phyloP scores from a whole-genome alignment of 352 stramenopile genomes.

The Pythium rishiriense region DNA sequence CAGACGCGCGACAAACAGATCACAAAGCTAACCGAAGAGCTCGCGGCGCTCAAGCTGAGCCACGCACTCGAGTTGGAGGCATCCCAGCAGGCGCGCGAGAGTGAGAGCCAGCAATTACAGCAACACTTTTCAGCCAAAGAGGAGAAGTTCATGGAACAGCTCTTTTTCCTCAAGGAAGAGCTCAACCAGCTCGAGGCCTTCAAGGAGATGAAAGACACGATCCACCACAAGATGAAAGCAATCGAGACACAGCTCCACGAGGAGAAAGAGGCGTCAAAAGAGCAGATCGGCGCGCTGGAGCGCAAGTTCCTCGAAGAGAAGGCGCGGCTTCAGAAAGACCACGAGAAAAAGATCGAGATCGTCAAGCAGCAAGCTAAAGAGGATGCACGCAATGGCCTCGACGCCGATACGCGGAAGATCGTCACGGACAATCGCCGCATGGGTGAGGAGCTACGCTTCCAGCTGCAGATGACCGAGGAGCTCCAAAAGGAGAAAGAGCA shows the following conservation, averaged over 20 bases:
- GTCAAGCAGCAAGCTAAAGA: constrained; percentile 88
- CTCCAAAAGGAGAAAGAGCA: constrained; percentile 79
- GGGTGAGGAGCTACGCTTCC: constrained; percentile 92
- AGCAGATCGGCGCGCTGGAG: constrained; percentile 69
- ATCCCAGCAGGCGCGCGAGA: constrained; percentile 43
- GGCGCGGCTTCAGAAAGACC: constrained; percentile 74
- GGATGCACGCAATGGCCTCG: constrained; percentile 88
- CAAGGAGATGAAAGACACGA: constrained; percentile 62
- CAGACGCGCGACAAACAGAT: constrained; percentile 79
- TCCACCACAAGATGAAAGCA: constrained; percentile 55
- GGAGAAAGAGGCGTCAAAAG: constrained; percentile 50
- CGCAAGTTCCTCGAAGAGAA: constrained; percentile 91
- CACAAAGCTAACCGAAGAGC: constrained; percentile 81
- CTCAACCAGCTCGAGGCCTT: constrained; percentile 70
- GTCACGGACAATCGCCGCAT: constrained; percentile 92
- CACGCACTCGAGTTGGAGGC: constrained; percentile 65
- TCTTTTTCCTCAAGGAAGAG: constrained; percentile 66
- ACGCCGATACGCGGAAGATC: constrained; percentile 91
- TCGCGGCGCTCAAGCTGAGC: constrained; percentile 58
- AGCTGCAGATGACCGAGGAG: constrained; percentile 89
- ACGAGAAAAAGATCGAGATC: constrained; percentile 83
- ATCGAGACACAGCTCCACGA: constrained; percentile 63
- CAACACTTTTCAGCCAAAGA: constrained; percentile 47
- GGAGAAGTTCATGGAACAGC: constrained; percentile 53
- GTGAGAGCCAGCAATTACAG: constrained; percentile 46